phyloP scores from a whole-genome alignment of 176 grass and related monocot species.

The Ensete glaucum region DNA sequence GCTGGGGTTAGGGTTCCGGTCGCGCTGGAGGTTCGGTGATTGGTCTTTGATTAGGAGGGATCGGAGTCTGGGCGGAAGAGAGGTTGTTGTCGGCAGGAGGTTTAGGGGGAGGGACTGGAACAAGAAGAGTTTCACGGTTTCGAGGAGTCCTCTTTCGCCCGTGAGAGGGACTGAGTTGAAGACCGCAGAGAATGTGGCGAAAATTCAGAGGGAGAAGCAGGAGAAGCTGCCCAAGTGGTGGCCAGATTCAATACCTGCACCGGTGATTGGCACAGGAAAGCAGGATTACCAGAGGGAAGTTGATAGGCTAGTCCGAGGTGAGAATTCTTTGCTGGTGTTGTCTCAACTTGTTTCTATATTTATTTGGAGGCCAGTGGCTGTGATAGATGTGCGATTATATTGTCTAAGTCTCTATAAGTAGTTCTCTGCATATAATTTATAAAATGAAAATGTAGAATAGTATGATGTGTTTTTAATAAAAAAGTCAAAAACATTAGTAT shows the following conservation, averaged over 20 bases:
- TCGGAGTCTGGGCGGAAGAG: conserved; percentile 56
- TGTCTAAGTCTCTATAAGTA: no score
- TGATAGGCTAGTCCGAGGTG: conserved; percentile 62
- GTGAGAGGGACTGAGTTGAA: conserved; percentile 1
- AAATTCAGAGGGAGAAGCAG: conserved; percentile 8
- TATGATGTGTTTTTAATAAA: no score
- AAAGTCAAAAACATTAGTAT: no score
- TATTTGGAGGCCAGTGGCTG: neutral
- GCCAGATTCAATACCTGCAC: conserved; percentile 23
- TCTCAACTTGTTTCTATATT: neutral
- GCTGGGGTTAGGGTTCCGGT: conserved; percentile 23
- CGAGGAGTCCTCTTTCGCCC: conserved; percentile 19
- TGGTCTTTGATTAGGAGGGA: conserved; percentile 34
- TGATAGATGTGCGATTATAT: neutral
- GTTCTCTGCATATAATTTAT: no score
- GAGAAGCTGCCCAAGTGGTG: conserved; percentile 44
- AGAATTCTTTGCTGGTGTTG: conserved; percentile 1
- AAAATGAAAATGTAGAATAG: no score
- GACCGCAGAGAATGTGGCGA: neutral
- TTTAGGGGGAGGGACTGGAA: neutral
- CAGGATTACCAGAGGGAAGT: conserved; percentile 27
- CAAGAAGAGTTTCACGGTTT: conserved; percentile 11
- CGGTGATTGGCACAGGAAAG: conserved; percentile 5
- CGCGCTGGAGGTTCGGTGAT: conserved; percentile 9
- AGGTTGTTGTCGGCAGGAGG: conserved; percentile 45